A percentile compares a stretch with the other conserved stretches of the same genome.
Evolutionary conservation across 1,139 yeast species (phyloP).

Genomic region (Suhomyces anneliseae): DNA sequence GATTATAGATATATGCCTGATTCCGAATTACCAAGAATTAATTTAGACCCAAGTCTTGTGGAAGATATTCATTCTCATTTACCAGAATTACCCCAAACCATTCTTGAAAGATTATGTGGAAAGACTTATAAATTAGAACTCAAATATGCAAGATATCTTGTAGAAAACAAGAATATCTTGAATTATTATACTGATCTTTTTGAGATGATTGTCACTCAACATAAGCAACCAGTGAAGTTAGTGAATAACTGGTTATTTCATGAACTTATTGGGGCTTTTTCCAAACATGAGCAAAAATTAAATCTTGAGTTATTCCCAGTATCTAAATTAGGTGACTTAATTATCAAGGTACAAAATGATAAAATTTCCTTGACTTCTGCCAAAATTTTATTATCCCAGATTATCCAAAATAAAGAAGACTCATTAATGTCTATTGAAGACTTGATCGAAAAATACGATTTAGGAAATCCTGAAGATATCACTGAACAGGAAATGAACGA

Average conservation of each 20-base stretch:
- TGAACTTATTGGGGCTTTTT: conserved; percentile 70
- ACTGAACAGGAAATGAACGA: conserved; percentile 32
- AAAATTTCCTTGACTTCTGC: conserved; percentile 54
- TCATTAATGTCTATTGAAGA: conserved; percentile 30
- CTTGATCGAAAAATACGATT: conserved; percentile 57
- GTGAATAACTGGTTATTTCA: conserved; percentile 85
- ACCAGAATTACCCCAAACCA: conserved; percentile 66
- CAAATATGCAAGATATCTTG: conserved; percentile 69
- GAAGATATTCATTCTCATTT: conserved; percentile 41
- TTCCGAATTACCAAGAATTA: conserved; percentile 72
- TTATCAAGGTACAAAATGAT: conserved; percentile 22
- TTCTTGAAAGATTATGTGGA: conserved; percentile 47
- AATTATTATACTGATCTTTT: conserved; percentile 53
- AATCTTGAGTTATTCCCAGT: conserved; percentile 33
- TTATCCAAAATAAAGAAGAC: conserved; percentile 50
- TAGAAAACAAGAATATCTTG: conserved; percentile 46
- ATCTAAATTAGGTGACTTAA: conserved; percentile 24
- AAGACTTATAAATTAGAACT: conserved; percentile 59
- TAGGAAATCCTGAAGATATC: conserved; percentile 40
- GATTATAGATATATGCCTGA: conserved; percentile 96
- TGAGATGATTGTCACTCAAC: conserved; percentile 18
- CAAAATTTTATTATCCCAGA: conserved; percentile 57
- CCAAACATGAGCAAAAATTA: conserved; percentile 48
- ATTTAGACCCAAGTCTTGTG: conserved; percentile 38
- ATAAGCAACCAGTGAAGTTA: conserved; percentile 30